Conservation (phyloP, 345 rosid genomes). For the Euphorbia tirucalli region DNA sequence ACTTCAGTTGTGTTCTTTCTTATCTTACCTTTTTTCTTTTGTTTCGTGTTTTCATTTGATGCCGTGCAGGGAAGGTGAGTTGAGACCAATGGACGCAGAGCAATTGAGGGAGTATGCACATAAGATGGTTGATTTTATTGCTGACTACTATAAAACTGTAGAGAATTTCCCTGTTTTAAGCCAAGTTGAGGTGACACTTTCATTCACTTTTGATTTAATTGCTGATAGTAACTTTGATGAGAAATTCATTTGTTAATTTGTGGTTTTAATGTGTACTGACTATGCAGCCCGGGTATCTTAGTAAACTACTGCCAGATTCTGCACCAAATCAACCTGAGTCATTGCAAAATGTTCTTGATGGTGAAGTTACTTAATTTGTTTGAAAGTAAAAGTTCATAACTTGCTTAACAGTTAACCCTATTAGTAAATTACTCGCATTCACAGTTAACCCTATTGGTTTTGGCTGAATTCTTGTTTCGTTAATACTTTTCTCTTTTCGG, state of each 20-base stretch:
- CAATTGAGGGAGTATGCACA: conserved; percentile 50
- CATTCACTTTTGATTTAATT: background rate
- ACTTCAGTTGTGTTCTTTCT: too few relatives aligned
- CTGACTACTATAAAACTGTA: conserved; percentile 80
- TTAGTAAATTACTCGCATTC: background rate
- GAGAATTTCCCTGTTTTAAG: conserved; percentile 82
- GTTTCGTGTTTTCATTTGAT: background rate
- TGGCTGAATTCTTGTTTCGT: background rate
- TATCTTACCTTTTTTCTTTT: too few relatives aligned
- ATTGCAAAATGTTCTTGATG: conserved; percentile 70
- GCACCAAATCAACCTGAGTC: conserved; percentile 82
- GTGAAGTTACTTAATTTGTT: conserved; percentile 34
- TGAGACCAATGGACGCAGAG: conserved; percentile 36
- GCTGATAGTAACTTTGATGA: too few relatives aligned
- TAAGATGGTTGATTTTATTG: conserved; percentile 90
- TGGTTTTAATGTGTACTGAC: background rate
- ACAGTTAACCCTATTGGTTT: too few relatives aligned
- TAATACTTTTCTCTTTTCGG: background rate
- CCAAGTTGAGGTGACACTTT: conserved; percentile 48
- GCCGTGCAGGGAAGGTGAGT: conserved; percentile 22
- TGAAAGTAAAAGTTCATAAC: background rate
- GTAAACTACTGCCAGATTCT: conserved; percentile 62
- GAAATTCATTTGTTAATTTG: background rate
- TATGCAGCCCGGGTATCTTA: conserved; percentile 87
- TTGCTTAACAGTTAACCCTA: background rate